Percentiles rank a stretch among this genome's conserved stretches.
phyloP scores from a whole-genome alignment of 495 filamentous ascomycete genomes.

The Penicillium angulare region DNA sequence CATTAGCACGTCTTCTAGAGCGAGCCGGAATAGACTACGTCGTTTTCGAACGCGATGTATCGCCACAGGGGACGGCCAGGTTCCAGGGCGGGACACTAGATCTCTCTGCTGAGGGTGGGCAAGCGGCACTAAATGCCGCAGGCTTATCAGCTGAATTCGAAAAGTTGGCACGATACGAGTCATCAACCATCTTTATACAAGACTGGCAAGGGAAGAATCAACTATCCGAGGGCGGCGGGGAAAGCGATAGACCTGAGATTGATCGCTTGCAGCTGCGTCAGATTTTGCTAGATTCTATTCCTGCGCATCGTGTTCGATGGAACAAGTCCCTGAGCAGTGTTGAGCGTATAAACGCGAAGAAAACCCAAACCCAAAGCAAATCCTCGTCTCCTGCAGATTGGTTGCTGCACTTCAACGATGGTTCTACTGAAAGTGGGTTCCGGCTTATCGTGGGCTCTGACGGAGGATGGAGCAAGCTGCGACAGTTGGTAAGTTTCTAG shows the following conservation, averaged over 20 bases:
- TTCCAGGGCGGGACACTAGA: slow-evolving; percentile 52
- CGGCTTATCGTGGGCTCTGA: slow-evolving; percentile 11
- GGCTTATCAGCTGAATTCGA: slow-evolving; percentile 49
- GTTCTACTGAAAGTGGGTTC: slow-evolving; percentile 3
- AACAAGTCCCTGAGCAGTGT: background rate
- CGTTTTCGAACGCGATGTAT: slow-evolving; percentile 49
- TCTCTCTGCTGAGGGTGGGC: slow-evolving; percentile 49
- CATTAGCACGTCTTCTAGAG: slow-evolving; percentile 53
- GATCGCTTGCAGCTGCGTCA: slow-evolving; percentile 38
- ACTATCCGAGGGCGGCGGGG: background rate
- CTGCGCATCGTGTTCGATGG: slow-evolving; percentile 36
- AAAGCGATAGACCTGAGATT: slow-evolving; percentile 33
- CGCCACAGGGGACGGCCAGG: slow-evolving; percentile 25
- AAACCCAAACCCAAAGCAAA: too few species aligned
- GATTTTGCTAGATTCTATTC: slow-evolving; percentile 38
- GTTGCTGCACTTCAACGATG: slow-evolving; percentile 3
- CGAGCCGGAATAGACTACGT: slow-evolving; percentile 36
- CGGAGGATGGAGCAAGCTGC: slow-evolving; percentile 8
- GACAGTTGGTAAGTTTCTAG: background rate
- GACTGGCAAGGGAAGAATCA: background rate
- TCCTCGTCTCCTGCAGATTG: slow-evolving; percentile 1
- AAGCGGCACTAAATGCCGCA: slow-evolving; percentile 49
- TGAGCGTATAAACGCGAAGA: too few species aligned
- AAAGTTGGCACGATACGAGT: slow-evolving; percentile 38
- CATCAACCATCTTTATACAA: slow-evolving; percentile 5